These are phyloP conservation scores for Urtica urens DNA, from an alignment of 306 rosid species.

Conservation along the genomic window DNA sequence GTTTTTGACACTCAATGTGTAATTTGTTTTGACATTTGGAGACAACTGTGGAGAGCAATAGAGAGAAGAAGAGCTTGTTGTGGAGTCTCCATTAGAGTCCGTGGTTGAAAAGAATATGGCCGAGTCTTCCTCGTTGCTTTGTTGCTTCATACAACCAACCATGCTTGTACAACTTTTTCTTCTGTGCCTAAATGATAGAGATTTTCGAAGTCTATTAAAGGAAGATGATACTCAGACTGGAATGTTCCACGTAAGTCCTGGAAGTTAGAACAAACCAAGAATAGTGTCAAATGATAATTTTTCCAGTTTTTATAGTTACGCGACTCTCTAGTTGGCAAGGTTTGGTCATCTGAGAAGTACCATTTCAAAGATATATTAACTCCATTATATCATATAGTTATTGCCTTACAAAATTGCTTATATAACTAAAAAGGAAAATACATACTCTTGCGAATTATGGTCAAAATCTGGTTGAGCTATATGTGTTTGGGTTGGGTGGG, in stretches of 20 bases:
- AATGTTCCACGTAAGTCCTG: constrained; percentile 3
- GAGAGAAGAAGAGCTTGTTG: constrained; percentile 44
- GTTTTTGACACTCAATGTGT: constrained; percentile 37
- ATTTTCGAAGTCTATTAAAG: not conserved
- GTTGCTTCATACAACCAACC: constrained; percentile 29
- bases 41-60: constrained; percentile 26
- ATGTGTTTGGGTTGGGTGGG: too few species aligned
- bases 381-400: too few species aligned
- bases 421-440: too few species aligned
- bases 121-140: constrained; percentile 51
- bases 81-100: constrained; percentile 47
- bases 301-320: constrained; percentile 1
- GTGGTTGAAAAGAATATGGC: constrained; percentile 45
- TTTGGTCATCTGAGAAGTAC: constrained; percentile 34
- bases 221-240: too few species aligned
- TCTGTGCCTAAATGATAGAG: not conserved
- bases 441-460: too few species aligned
- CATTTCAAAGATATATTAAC: too few species aligned
- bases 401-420: too few species aligned
- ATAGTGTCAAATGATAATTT: constrained; percentile 9
- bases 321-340: constrained; percentile 30
- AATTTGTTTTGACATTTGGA: constrained; percentile 14
- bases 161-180: constrained; percentile 17
- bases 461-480: too few species aligned
- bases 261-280: constrained; percentile 33